Base-by-base conservation (phyloP, 139 green algal genomes). In the Picochlorum sp. region DNA sequence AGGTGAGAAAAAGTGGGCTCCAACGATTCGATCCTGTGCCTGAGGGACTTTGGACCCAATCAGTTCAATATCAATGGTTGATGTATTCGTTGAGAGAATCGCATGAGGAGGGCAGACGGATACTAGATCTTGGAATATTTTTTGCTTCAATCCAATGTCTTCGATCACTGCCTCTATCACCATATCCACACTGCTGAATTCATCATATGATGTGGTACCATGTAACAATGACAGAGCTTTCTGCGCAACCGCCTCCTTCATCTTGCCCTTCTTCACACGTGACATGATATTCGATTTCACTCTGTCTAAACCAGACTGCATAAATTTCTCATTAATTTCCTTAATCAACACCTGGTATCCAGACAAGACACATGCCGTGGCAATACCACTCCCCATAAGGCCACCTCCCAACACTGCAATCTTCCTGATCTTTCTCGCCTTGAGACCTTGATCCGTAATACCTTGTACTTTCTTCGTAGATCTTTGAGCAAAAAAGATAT, bases 151-250 rank as follows among this genome's bases (percentile, higher is more conserved):
- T 3, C 69, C 57, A 49, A 99, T 83, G 66, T 92, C 79, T 82
- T 99, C 94, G 21, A 99, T 88, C 1, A 85, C 94, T 20, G 94
- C 94, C 85, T 99, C 94, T 38, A 99, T 95, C 18, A 97, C 94
- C 86, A 98, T 94, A 82, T 99, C 94, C 24, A 84, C 79, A 13
- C 7, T 49, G 24, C 75, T 67, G 61, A 98, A 97, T 24, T 80
- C 76, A 26, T 64, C 60, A 76, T 97, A 97, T 64, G 80, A 77
- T 11, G 97, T 77, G 4, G 81, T 75, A 14, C 86, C 88, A 38
- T 61, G 45, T 15, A 97, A 76, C 3, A 70, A 81, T 0, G 57
- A 56, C 60, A 95, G 59, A 1, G 83, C 80, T 21, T 76, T 67
- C 8, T 89, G 65, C 6, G 81, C 81, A 8, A 71, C 77, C 3